A percentile compares a stretch with the other conserved stretches of the same genome.
phyloP scores from a whole-genome alignment of 1,284 basidiomycete genomes.

The Xerocomus cyaneibrunnescens region DNA sequence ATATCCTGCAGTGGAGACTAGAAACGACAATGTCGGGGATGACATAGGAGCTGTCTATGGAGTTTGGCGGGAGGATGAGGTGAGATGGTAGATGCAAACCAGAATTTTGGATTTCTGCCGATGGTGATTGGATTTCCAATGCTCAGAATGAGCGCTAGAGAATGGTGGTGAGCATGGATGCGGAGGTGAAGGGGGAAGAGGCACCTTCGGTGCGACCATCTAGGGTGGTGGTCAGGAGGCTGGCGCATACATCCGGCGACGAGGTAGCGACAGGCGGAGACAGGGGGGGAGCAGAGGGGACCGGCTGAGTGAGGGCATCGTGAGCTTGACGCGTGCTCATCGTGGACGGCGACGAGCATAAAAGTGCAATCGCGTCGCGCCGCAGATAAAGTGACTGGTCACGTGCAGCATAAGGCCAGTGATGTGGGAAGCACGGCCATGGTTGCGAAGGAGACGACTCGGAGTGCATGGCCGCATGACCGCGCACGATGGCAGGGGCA shows the following conservation, averaged over 20 bases:
- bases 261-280: constrained; percentile 7
- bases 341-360: constrained; percentile 6
- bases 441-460: constrained; percentile 21
- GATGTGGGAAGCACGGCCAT: neutral
- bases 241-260: constrained; percentile 59
- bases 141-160: constrained; percentile 51
- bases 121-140: constrained; percentile 63
- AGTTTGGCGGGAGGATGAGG: constrained; percentile 4
- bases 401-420: constrained; percentile 16
- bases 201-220: constrained; percentile 62
- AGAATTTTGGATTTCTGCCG: constrained; percentile 59
- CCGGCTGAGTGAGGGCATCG: constrained; percentile 30
- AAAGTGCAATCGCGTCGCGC: constrained; percentile 10
- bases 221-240: constrained; percentile 54
- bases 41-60: constrained; percentile 45
- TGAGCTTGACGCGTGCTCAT: constrained; percentile 21
- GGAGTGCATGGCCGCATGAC: constrained; percentile 11
- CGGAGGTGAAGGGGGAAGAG: neutral
- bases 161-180: constrained; percentile 18
- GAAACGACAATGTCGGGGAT: constrained; percentile 56
- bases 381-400: constrained; percentile 12
- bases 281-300: constrained; percentile 26
- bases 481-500: constrained; percentile 11
- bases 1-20: constrained; percentile 72
- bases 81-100: constrained; percentile 36